A percentile compares a stretch with the other conserved stretches of the same genome.
Evolutionary conservation across 192 early-diverging fungal species (phyloP).

Genomic region (Phycomyces blakesleeanus): DNA sequence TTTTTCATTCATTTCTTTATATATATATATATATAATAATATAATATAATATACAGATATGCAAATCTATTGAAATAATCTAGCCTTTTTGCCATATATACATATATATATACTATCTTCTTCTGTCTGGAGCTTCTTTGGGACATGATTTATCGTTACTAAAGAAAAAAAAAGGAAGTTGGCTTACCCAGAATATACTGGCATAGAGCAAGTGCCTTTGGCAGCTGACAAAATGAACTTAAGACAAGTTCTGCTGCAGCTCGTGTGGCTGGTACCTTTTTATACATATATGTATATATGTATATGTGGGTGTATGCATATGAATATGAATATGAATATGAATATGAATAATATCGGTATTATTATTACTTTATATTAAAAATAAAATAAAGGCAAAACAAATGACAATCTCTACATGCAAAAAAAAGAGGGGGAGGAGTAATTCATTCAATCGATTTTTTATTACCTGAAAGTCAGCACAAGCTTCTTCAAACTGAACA

Average conservation of each 20-base stretch:
- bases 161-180: neutral
- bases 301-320: no score
- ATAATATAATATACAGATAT: neutral
- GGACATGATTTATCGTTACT: neutral
- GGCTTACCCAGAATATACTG: slow-evolving; percentile 58
- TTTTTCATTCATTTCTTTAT: neutral
- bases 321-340: no score
- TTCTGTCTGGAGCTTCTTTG: neutral
- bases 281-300: neutral
- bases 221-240: slow-evolving; percentile 46
- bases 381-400: no score
- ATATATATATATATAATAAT: neutral
- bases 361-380: no score
- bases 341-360: no score
- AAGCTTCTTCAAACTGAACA: slow-evolving; percentile 50
- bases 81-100: no score
- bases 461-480: slow-evolving; percentile 49
- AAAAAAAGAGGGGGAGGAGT: no score
- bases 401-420: no score
- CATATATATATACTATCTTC: neutral
- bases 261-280: slow-evolving; percentile 50
- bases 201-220: slow-evolving; percentile 54
- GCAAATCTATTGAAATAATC: neutral
- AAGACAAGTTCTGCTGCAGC: slow-evolving; percentile 48
- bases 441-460: neutral